phyloP scores from a whole-genome alignment of 345 rosid genomes.

The Linum lewisii region DNA sequence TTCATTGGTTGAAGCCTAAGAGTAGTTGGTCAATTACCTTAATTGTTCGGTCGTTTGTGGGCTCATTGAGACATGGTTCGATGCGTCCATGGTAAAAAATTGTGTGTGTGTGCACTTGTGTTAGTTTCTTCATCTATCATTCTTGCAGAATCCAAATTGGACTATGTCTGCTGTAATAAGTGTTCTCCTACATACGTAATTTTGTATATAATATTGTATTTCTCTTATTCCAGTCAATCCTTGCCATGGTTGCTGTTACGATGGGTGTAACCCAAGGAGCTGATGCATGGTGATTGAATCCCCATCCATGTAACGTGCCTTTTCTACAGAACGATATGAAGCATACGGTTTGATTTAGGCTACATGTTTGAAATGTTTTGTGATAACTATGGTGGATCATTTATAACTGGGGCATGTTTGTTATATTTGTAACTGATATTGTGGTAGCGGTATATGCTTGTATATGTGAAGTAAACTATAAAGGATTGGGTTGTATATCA shows the following conservation, averaged over 20 bases:
- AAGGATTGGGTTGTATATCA: not conserved
- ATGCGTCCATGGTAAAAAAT: not conserved
- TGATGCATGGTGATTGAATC: slow-evolving; percentile 32
- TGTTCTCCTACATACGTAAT: not conserved
- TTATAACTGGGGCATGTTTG: not conserved
- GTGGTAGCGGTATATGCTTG: not conserved
- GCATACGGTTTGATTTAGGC: not conserved
- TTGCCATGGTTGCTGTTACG: slow-evolving; percentile 47
- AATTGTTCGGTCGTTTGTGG: not conserved
- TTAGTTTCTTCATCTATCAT: not conserved
- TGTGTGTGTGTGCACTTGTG: not conserved
- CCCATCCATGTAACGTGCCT: not conserved
- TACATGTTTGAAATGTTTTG: not conserved
- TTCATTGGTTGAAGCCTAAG: not conserved
- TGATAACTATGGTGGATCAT: not conserved
- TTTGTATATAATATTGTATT: not conserved
- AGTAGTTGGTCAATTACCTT: not conserved
- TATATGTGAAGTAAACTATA: not conserved
- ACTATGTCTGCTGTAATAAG: not conserved
- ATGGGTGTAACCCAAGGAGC: slow-evolving; percentile 47
- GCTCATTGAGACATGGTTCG: not conserved
- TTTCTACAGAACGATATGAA: not conserved
- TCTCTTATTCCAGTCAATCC: slow-evolving; percentile 35
- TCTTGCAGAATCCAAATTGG: not conserved
- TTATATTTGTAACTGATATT: not conserved